Base-by-base conservation (phyloP, 345 rosid genomes). In the Eutrema heterophyllum region DNA sequence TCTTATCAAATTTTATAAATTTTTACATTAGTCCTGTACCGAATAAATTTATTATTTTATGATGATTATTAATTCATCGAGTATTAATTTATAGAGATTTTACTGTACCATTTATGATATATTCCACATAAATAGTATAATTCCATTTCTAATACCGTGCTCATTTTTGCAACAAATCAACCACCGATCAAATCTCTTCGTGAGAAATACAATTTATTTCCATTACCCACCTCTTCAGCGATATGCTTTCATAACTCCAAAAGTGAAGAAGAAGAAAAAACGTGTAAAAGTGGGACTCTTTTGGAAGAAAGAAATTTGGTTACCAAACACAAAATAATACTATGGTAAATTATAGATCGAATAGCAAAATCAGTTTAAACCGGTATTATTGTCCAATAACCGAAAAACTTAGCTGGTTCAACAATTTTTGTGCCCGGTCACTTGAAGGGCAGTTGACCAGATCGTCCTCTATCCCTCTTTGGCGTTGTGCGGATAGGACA, bases 371-470 rank as follows among this genome's bases (percentile, higher is more conserved):
- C 79, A 73, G 73, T 67, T 59, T 0, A 50, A 36, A 14, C 21
- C 21, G n/a, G 14, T 40, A 18, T 5, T 3, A 38, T 9, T 24
- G 0, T 18, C 44, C 5, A 1, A 48, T 0, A 57, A 66, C 72
- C 78, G 41, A 15, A 26, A n/a, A 46, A 16, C 0, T 8, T 5
- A 57, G 15, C 18, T 45, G 68, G 68, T 74, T 58, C 4, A 49
- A 14, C 24, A 32, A 29, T 30, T 10, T 10, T 30, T 10, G 24
- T 41, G 7, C 0, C 69, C 27, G 70, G 77, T 41, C 39, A 52
- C 27, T 18, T 8, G 38, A 35, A n/a, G 49, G 18, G 39, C 3
- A 69, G 66, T 76, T 76, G 74, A 76, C 65, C 70, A 54, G 75
- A 62, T 69, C 79, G n/a, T 32, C 52, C 54, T 43, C 35, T 16